Evolutionary conservation across 1,139 yeast genomes (phyloP).

Genomic region (Candida sanyaensis): DNA sequence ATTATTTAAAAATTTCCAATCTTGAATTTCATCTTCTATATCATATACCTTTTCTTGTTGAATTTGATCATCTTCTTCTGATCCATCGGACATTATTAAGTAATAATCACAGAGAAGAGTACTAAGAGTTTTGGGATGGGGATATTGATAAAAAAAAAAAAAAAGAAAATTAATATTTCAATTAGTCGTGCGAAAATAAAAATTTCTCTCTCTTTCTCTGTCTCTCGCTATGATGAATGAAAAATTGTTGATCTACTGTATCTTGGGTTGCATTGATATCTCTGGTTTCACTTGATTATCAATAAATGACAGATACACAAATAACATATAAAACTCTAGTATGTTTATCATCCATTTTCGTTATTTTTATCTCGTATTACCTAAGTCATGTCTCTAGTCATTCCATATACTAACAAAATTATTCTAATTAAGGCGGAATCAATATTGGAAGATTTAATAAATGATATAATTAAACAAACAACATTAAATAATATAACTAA

Average conservation of each 20-base stretch:
- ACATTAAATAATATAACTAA: constrained; percentile 30
- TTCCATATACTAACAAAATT: constrained; percentile 8
- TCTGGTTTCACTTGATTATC: no score
- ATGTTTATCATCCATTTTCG: constrained; percentile 9
- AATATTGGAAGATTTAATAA: constrained; percentile 35
- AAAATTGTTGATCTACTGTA: no score
- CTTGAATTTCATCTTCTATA: constrained; percentile 64
- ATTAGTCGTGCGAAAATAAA: background rate
- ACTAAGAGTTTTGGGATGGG: no score
- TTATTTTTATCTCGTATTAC: no score
- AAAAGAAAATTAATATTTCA: no score
- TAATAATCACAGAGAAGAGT: no score
- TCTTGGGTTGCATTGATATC: no score
- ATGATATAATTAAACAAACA: constrained; percentile 36
- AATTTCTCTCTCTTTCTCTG: no score
- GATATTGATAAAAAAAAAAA: no score
- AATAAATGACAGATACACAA: constrained; percentile 16
- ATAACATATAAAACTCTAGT: constrained; percentile 19
- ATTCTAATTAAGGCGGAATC: constrained; percentile 27
- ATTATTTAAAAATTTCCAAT: constrained; percentile 57
- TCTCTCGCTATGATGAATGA: no score
- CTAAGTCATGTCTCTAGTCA: no score
- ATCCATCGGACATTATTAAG: background rate
- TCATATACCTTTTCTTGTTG: constrained; percentile 10
- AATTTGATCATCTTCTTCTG: constrained; percentile 10